A percentile compares a stretch with the other conserved stretches of the same genome.
Conservation (phyloP, 306 rosid species). For the Corylus heterophylla region DNA sequence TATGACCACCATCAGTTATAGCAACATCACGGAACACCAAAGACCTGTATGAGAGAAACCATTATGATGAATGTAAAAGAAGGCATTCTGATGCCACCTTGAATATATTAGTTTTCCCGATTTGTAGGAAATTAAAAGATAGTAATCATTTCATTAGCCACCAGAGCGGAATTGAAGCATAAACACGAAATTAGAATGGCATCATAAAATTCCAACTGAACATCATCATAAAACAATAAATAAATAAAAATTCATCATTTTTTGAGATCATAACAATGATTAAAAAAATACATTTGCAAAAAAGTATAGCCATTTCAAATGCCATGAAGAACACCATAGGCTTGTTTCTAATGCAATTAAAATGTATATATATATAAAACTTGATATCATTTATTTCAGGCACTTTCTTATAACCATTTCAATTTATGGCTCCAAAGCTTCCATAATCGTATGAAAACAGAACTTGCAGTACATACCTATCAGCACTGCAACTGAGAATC, state of each 20-base stretch:
- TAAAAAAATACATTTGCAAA: not conserved
- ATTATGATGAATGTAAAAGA: not conserved
- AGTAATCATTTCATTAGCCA: too few relatives aligned
- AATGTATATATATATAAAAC: not conserved
- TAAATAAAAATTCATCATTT: not conserved
- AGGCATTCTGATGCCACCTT: not conserved
- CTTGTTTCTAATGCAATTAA: not conserved
- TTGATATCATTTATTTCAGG: not conserved
- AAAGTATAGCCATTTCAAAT: not conserved
- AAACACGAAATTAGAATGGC: too few relatives aligned
- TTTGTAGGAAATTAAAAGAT: not conserved
- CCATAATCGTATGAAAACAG: conserved; percentile 21
- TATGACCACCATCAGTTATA: conserved; percentile 39
- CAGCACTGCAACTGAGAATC: conserved; percentile 75
- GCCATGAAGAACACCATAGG: not conserved
- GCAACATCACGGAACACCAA: conserved; percentile 58
- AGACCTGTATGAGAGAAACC: conserved; percentile 37
- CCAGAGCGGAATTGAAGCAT: too few relatives aligned
- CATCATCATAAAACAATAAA: not conserved
- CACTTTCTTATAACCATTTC: not conserved
- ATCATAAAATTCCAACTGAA: not conserved
- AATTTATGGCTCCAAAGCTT: not conserved
- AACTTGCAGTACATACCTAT: conserved; percentile 47
- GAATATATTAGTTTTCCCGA: not conserved
- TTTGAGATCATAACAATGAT: not conserved